Evolutionary conservation across 73 alveolate genomes (phyloP).

Genomic region (Tetrahymena malaccensis): DNA sequence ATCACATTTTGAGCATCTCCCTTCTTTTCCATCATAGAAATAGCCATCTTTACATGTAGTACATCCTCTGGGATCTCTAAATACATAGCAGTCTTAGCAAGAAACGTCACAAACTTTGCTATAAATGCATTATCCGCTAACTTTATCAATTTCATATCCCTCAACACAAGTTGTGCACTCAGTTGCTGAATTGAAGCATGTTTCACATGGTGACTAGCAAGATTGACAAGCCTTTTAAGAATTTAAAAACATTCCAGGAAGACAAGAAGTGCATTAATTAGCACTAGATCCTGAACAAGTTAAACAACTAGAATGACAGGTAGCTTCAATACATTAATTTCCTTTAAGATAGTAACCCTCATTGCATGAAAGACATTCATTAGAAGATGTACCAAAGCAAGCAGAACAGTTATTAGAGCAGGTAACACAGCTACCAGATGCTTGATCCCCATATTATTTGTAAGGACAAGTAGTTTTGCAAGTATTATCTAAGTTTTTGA

Average conservation of each 20-base stretch:
- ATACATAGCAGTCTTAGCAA: neutral
- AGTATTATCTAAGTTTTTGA: neutral
- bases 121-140: neutral
- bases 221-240: neutral
- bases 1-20: neutral
- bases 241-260: neutral
- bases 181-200: neutral
- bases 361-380: neutral
- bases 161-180: neutral
- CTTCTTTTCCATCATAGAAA: neutral
- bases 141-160: neutral
- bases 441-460: neutral
- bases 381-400: neutral
- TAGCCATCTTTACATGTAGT: neutral
- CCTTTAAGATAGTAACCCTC: neutral
- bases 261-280: neutral
- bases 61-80: neutral
- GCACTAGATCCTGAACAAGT: neutral
- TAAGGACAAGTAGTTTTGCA: neutral
- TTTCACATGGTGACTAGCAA: neutral
- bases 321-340: neutral
- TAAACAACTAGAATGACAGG: neutral
- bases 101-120: neutral
- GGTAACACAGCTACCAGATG: neutral
- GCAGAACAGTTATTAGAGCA: neutral